Conservation (phyloP, 306 rosid genomes). For the Senna tora region DNA sequence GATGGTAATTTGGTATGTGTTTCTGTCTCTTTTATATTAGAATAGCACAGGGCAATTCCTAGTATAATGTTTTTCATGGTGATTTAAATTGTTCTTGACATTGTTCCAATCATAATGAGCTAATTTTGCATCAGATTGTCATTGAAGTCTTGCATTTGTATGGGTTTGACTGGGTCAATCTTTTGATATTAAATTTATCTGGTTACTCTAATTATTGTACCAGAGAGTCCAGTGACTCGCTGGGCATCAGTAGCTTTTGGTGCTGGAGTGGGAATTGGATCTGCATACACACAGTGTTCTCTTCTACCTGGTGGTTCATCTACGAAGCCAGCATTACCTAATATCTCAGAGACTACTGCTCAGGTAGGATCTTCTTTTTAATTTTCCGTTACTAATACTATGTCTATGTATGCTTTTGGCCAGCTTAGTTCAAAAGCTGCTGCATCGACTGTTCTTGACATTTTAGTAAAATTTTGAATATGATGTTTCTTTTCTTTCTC, state of each 20-base stretch:
- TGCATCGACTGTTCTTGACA: neutral
- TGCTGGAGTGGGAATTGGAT: conserved; percentile 87
- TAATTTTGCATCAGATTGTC: neutral
- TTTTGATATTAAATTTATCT: conserved; percentile 21
- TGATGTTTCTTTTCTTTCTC: neutral
- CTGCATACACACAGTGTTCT: conserved; percentile 80
- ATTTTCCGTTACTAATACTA: neutral
- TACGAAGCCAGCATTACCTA: conserved; percentile 45
- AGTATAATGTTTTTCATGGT: neutral
- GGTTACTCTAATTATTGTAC: conserved; percentile 27
- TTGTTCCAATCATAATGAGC: neutral
- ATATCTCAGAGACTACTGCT: conserved; percentile 48
- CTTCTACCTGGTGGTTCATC: conserved; percentile 63
- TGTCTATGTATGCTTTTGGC: conserved; percentile 11
- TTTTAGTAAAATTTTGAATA: neutral
- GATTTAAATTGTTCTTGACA: neutral
- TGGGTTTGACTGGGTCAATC: neutral
- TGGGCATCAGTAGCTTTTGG: conserved; percentile 94
- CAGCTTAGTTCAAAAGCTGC: neutral
- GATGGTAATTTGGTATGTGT: neutral
- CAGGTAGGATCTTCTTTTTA: conserved; percentile 35
- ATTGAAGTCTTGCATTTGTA: neutral
- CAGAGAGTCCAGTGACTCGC: conserved; percentile 88
- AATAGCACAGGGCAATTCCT: neutral
- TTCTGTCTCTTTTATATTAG: neutral